Evolutionary conservation across 2,329 filamentous ascomycete species (phyloP).

Genomic region (Fusarium sp.): DNA sequence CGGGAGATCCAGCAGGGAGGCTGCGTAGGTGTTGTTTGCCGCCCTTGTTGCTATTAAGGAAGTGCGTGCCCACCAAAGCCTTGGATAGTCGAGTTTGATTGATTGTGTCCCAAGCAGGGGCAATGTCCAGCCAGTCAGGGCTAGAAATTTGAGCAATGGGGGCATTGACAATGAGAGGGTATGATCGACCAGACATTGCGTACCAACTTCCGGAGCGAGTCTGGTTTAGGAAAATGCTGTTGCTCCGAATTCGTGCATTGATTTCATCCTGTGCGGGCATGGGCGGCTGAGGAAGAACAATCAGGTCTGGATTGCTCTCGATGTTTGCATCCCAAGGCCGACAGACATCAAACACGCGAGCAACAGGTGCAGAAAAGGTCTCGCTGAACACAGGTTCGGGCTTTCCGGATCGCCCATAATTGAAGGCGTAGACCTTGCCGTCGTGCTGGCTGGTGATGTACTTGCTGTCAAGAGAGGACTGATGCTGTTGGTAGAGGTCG

Average conservation of each 20-base stretch:
- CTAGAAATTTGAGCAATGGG: constrained; percentile 56
- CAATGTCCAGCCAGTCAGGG: constrained; percentile 58
- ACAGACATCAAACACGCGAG: constrained; percentile 86
- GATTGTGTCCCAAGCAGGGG: constrained; percentile 51
- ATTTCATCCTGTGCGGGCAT: constrained; percentile 64
- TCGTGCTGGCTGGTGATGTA: constrained; percentile 90
- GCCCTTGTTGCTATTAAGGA: constrained; percentile 56
- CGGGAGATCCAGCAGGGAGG: constrained; percentile 48
- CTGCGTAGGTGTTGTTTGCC: constrained; percentile 49
- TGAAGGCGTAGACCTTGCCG: constrained; percentile 81
- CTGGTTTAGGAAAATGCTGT: constrained; percentile 83
- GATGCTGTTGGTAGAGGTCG: constrained; percentile 86
- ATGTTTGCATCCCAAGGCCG: constrained; percentile 69
- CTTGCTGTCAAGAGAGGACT: constrained; percentile 78
- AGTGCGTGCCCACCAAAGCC: constrained; percentile 75
- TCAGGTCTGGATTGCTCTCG: constrained; percentile 75
- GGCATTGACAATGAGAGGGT: constrained; percentile 81
- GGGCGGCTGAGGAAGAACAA: constrained; percentile 84
- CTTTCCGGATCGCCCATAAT: constrained; percentile 64
- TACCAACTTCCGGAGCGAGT: constrained; percentile 92
- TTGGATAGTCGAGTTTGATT: constrained; percentile 61
- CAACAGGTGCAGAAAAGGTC: constrained; percentile 78
- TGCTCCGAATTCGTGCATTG: constrained; percentile 61
- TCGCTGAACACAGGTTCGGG: constrained; percentile 69
- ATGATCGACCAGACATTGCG: constrained; percentile 84